These are phyloP conservation scores for Podospora comata DNA, from an alignment of 495 filamentous ascomycete species.

Conservation along the genomic window DNA sequence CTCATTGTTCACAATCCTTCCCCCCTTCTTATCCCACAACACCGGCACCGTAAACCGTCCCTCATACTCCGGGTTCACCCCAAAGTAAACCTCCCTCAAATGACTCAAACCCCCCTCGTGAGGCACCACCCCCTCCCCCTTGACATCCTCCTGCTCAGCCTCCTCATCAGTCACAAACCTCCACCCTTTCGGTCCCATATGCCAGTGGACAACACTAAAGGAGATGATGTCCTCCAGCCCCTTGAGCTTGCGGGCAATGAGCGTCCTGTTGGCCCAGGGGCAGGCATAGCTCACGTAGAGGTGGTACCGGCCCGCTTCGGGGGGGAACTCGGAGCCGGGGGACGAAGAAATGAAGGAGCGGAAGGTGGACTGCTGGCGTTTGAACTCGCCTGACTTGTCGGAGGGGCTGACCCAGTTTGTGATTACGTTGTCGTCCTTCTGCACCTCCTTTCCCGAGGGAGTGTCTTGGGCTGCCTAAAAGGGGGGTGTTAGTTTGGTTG, in stretches of 20 bases:
- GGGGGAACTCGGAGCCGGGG: constrained; percentile 60
- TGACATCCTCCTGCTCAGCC: constrained; percentile 49
- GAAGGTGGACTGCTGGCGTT: constrained; percentile 69
- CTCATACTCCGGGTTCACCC: constrained; percentile 62
- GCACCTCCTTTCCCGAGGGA: constrained; percentile 26
- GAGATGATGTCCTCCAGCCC: constrained; percentile 71
- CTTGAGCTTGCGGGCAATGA: constrained; percentile 75
- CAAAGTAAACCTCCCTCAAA: constrained; percentile 70
- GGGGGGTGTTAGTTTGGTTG: not conserved
- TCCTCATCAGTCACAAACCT: constrained; percentile 68
- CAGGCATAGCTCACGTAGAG: constrained; percentile 15
- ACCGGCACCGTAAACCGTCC: constrained; percentile 78
- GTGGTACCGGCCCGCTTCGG: constrained; percentile 73
- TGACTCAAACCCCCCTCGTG: constrained; percentile 56
- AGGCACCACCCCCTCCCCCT: constrained; percentile 59
- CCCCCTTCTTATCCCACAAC: constrained; percentile 70
- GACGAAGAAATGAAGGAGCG: constrained; percentile 65
- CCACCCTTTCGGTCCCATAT: constrained; percentile 73
- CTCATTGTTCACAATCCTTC: constrained; percentile 80
- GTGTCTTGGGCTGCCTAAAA: constrained; percentile 21
- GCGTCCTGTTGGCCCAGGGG: constrained; percentile 61
- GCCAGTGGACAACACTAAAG: constrained; percentile 65
- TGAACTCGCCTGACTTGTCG: constrained; percentile 85
- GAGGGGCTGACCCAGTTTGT: constrained; percentile 76
- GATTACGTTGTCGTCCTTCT: constrained; percentile 41